A percentile compares a stretch with the other conserved stretches of the same genome.
Conservation (phyloP, 495 filamentous ascomycete species). For the Endocarpon pusillum region DNA sequence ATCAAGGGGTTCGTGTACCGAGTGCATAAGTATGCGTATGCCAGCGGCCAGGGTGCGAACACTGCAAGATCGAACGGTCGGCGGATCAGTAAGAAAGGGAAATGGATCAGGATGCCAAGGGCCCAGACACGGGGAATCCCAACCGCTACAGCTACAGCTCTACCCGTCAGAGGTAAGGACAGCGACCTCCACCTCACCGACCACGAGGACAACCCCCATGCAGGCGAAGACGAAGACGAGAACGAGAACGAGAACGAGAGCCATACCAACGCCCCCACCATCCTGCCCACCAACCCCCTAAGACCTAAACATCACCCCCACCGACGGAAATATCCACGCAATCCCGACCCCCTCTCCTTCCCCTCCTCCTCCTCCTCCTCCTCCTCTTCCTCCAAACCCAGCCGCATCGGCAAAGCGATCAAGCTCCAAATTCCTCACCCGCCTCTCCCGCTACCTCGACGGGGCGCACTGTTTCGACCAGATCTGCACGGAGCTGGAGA, state of each 20-base stretch:
- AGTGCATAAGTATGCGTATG: conserved; percentile 76
- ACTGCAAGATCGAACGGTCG: conserved; percentile 10
- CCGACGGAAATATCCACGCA: too few relatives aligned
- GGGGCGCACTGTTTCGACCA: conserved; percentile 77
- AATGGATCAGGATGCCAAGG: too few relatives aligned
- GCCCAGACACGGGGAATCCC: too few relatives aligned
- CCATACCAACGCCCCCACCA: neutral
- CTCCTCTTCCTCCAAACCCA: too few relatives aligned
- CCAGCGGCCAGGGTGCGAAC: conserved; percentile 24
- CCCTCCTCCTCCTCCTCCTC: too few relatives aligned
- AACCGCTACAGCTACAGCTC: neutral
- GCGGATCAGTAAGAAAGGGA: neutral
- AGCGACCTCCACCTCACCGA: neutral
- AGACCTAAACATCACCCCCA: conserved; percentile 1
- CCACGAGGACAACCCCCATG: neutral
- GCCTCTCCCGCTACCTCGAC: conserved; percentile 57
- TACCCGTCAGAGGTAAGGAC: neutral
- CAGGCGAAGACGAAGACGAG: neutral
- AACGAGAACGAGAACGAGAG: conserved; percentile 1
- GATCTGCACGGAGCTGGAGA: conserved; percentile 63
- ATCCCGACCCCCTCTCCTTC: too few relatives aligned
- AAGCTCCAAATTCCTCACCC: too few relatives aligned
- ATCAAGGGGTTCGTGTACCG: conserved; percentile 93
- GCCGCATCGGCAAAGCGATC: too few relatives aligned
- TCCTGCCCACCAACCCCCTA: conserved; percentile 1